Conservation (phyloP, 164 flowering plant genomes). For the Chimonanthus salicifolius region DNA sequence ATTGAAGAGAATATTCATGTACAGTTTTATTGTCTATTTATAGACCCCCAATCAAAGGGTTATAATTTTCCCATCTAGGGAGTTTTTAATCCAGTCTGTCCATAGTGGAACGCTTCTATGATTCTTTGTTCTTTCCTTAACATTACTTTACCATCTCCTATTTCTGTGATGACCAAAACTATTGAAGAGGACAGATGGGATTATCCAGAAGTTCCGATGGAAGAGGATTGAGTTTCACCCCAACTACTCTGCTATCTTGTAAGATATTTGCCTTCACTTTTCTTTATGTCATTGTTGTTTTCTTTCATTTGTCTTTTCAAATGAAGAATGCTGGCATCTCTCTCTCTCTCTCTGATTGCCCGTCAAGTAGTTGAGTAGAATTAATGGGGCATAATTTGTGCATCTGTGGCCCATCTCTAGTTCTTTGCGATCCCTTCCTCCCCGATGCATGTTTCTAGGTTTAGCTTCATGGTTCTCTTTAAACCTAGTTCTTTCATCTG, state of each 20-base stretch:
- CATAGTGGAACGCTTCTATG: neutral
- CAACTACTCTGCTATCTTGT: neutral
- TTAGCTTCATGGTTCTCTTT: too few relatives aligned
- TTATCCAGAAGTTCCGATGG: conserved; percentile 90
- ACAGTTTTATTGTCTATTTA: neutral
- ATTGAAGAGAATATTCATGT: neutral
- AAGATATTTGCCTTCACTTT: neutral
- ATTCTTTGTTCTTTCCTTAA: conserved; percentile 39
- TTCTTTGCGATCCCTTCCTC: too few relatives aligned
- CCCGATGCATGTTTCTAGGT: too few relatives aligned
- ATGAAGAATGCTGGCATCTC: too few relatives aligned
- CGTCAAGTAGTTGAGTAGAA: too few relatives aligned
- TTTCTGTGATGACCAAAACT: conserved; percentile 54
- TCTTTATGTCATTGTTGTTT: neutral
- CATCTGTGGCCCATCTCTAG: too few relatives aligned
- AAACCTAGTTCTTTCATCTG: too few relatives aligned
- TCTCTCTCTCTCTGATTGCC: too few relatives aligned
- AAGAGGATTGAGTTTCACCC: conserved; percentile 49
- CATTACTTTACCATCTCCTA: conserved; percentile 41
- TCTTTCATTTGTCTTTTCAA: neutral
- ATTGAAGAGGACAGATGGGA: conserved; percentile 83
- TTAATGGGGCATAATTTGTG: too few relatives aligned
- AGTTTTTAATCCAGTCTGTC: neutral
- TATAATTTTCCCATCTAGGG: neutral
- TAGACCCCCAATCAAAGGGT: neutral